Percentiles rank a stretch among this genome's conserved stretches.
Conservation (phyloP, 2,329 filamentous ascomycete genomes). For the Fusarium bulbicola region DNA sequence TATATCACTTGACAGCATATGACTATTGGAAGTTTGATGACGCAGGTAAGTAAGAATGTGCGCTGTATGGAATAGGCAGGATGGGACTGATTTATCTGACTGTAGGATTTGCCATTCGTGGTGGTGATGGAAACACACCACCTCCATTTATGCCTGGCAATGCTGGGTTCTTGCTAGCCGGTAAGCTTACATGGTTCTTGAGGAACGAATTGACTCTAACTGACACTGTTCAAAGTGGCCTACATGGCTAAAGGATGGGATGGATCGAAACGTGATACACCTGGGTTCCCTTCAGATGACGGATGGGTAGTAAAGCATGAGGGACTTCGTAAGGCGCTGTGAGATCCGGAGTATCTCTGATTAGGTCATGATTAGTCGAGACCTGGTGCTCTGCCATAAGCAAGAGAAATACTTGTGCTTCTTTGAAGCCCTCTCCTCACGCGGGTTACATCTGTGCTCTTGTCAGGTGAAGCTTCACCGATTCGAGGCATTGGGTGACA, state of each 20-base stretch:
- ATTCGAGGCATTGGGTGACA: neutral
- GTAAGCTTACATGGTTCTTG: neutral
- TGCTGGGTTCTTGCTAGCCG: slow-evolving; percentile 48
- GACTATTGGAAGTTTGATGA: slow-evolving; percentile 55
- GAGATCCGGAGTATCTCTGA: neutral
- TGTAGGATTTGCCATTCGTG: slow-evolving; percentile 43
- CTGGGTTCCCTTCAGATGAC: slow-evolving; percentile 49
- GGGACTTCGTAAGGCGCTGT: slow-evolving; percentile 48
- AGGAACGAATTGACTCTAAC: accelerated
- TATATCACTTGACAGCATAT: slow-evolving; percentile 53
- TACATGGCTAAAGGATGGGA: slow-evolving; percentile 48
- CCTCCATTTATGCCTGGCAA: slow-evolving; percentile 51
- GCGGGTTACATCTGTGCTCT: neutral
- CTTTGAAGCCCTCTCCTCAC: no score
- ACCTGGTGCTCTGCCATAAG: accelerated
- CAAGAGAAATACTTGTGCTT: neutral
- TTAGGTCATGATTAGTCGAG: neutral
- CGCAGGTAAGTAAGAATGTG: slow-evolving; percentile 40
- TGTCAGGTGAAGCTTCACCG: neutral
- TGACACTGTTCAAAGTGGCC: slow-evolving; percentile 38
- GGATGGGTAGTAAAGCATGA: slow-evolving; percentile 49
- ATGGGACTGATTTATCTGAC: neutral
- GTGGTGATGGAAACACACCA: slow-evolving; percentile 42
- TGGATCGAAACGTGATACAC: slow-evolving; percentile 39
- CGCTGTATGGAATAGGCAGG: accelerated